Evolutionary conservation across 1,284 basidiomycete genomes (phyloP).

Genomic region (Inonotus hispidus): DNA sequence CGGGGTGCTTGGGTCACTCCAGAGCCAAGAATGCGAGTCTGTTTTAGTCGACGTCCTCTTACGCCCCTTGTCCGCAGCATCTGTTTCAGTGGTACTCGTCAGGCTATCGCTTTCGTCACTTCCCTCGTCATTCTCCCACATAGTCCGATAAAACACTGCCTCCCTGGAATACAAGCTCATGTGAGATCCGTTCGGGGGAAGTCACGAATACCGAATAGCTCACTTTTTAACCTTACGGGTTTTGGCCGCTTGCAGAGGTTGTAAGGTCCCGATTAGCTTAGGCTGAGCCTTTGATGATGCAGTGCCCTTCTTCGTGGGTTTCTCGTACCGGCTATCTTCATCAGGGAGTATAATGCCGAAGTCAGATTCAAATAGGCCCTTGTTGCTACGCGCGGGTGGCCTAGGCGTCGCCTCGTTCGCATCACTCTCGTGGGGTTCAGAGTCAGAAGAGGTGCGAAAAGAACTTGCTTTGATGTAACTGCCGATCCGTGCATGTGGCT

Average conservation of each 20-base stretch:
- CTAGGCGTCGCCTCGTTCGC: neutral
- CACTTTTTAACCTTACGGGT: neutral
- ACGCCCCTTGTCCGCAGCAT: neutral
- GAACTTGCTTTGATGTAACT: neutral
- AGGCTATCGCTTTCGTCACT: neutral
- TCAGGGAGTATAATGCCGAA: neutral
- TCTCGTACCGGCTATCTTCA: neutral
- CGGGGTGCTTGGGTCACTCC: slow-evolving; percentile 4
- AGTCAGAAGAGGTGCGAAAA: neutral
- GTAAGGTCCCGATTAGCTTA: neutral
- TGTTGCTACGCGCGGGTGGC: neutral
- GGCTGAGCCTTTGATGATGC: neutral
- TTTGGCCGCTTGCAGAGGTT: slow-evolving; percentile 4
- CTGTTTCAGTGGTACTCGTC: neutral
- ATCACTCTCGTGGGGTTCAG: neutral
- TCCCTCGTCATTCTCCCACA: slow-evolving; percentile 1
- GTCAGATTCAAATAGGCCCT: neutral
- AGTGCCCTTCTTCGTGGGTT: neutral
- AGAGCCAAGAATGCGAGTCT: slow-evolving; percentile 6
- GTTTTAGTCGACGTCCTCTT: neutral
- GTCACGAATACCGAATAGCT: neutral
- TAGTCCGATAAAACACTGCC: neutral
- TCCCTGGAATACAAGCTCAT: neutral
- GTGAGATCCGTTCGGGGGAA: neutral
- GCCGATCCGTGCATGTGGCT: neutral